Evolutionary conservation across 495 filamentous ascomycete genomes (phyloP).

Genomic region (Daldinia concentrica): DNA sequence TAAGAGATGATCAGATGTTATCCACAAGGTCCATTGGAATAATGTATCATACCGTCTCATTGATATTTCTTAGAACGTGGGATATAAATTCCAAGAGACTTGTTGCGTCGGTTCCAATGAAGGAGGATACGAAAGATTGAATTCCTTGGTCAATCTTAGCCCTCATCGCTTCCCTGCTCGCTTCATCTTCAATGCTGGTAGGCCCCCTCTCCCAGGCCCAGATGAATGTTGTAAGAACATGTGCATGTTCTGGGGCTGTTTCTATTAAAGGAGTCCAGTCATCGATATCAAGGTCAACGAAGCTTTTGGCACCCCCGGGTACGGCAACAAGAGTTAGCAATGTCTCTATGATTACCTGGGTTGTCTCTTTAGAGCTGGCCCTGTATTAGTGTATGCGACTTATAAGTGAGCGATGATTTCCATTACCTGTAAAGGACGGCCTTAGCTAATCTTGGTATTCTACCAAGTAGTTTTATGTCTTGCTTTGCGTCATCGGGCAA

Average conservation of each 20-base stretch:
- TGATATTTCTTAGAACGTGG: slow-evolving; percentile 53
- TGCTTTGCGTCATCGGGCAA: slow-evolving; percentile 56
- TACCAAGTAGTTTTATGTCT: slow-evolving; percentile 55
- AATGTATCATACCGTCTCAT: slow-evolving; percentile 50
- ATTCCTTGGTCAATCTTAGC: slow-evolving; percentile 58
- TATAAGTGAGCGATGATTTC: background rate
- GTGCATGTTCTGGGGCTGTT: slow-evolving; percentile 60
- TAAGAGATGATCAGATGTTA: slow-evolving; percentile 19
- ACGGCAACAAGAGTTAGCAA: slow-evolving; percentile 59
- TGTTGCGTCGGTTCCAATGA: slow-evolving; percentile 61
- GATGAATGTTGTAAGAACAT: slow-evolving; percentile 60
- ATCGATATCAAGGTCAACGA: slow-evolving; percentile 52
- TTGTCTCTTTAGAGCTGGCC: slow-evolving; percentile 61
- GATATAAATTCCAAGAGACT: slow-evolving; percentile 60
- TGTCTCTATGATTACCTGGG: slow-evolving; percentile 61
- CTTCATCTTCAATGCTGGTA: slow-evolving; percentile 31
- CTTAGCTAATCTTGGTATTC: slow-evolving; percentile 60
- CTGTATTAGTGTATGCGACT: slow-evolving; percentile 32
- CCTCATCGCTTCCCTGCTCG: slow-evolving; percentile 37
- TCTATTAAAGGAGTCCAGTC: slow-evolving; percentile 62
- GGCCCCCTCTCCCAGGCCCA: slow-evolving; percentile 60
- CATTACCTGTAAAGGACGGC: slow-evolving; percentile 61
- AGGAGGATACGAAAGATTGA: slow-evolving; percentile 54
- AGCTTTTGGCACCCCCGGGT: slow-evolving; percentile 55
- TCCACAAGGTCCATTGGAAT: background rate